These are phyloP conservation scores for Suillus plorans DNA, from an alignment of 768 basidiomycete genomes.

Conservation along the genomic window DNA sequence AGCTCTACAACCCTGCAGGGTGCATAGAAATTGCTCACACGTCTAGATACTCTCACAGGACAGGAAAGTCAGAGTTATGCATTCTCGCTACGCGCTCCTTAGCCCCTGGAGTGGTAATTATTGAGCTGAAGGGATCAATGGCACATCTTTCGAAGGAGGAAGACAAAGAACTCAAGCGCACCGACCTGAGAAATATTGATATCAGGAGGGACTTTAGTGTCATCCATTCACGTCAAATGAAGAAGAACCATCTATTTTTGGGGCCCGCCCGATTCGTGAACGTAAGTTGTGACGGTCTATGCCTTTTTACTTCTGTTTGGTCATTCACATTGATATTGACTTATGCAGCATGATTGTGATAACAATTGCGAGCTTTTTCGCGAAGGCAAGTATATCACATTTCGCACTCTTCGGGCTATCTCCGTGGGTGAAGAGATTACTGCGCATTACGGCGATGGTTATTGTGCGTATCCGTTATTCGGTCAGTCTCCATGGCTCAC, in stretches of 20 bases:
- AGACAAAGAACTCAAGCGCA: conserved; percentile 83
- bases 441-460: conserved; percentile 88
- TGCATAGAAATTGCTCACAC: conserved; percentile 89
- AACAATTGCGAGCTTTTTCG: conserved; percentile 89
- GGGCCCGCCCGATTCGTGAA: conserved; percentile 93
- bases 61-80: conserved; percentile 87
- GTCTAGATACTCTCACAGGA: conserved; percentile 81
- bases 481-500: conserved; percentile 16
- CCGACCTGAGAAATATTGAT: conserved; percentile 64
- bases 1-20: conserved; percentile 80
- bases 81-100: conserved; percentile 79
- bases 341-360: conserved; percentile 78
- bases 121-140: conserved; percentile 90
- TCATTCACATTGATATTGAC: conserved; percentile 21
- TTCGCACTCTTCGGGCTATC: conserved; percentile 78
- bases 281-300: conserved; percentile 46
- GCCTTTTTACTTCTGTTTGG: neutral
- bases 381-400: conserved; percentile 87
- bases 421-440: conserved; percentile 83
- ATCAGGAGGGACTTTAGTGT: conserved; percentile 89
- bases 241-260: conserved; percentile 88
- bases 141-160: conserved; percentile 84
- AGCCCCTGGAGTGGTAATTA: conserved; percentile 67
- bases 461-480: conserved; percentile 58
- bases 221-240: conserved; percentile 88